Evolutionary conservation across 1,284 basidiomycete genomes (phyloP).

Genomic region (Puccinia horiana): DNA sequence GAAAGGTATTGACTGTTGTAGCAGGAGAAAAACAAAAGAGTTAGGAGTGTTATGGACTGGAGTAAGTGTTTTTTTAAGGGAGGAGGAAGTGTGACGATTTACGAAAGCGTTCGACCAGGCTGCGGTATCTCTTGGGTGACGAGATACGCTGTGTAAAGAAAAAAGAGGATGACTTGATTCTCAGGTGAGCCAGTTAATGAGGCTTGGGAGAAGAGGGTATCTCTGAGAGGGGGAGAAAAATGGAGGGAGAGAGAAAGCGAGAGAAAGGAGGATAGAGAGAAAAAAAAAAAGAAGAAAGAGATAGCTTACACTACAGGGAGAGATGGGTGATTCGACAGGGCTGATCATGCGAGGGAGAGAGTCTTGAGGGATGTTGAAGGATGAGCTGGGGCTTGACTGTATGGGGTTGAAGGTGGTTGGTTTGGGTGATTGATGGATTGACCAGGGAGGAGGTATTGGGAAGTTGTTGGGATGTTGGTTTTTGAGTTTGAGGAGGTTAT

Average conservation of each 20-base stretch:
- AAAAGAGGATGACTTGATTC: not conserved
- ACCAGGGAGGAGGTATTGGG: not conserved
- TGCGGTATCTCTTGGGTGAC: conserved; percentile 3
- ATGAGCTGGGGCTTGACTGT: not conserved
- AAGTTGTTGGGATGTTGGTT: not conserved
- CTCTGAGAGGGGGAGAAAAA: not conserved
- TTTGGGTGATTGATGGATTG: not conserved
- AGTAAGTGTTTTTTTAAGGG: not conserved
- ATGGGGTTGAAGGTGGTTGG: not conserved
- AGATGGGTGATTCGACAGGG: conserved; percentile 40
- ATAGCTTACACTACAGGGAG: conserved; percentile 44
- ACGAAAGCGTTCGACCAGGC: conserved; percentile 4
- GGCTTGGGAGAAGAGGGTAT: not conserved
- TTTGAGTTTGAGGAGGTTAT: not conserved
- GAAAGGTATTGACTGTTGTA: not conserved
- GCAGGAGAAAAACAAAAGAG: not conserved
- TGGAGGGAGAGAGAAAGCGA: not conserved
- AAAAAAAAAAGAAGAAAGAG: not conserved
- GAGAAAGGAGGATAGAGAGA: not conserved
- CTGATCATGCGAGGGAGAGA: conserved; percentile 5
- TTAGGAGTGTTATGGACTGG: not conserved
- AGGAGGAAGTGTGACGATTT: not conserved
- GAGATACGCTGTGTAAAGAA: conserved; percentile 14
- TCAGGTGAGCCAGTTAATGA: not conserved
- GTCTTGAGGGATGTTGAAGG: not conserved